These are phyloP conservation scores for Fusarium vanettenii DNA, from an alignment of 2,329 filamentous ascomycete species.

Conservation along the genomic window DNA sequence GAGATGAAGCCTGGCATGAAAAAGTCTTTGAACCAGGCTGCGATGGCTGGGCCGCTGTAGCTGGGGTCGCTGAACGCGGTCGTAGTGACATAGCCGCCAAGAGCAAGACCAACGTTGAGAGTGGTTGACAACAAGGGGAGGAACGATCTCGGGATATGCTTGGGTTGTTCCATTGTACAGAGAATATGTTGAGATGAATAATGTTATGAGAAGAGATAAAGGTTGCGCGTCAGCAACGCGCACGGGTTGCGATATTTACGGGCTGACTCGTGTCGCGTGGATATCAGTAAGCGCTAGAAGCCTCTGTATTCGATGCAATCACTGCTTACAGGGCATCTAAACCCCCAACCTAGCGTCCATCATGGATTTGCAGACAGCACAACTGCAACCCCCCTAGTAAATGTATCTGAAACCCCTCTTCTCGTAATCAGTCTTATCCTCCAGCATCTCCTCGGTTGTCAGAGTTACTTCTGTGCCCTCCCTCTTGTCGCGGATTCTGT, in stretches of 20 bases:
- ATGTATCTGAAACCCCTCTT: background rate
- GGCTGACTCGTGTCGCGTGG: background rate
- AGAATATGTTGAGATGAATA: background rate
- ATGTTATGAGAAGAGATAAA: background rate
- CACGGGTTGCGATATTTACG: background rate
- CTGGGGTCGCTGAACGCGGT: slow-evolving; percentile 11
- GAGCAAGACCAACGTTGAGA: background rate
- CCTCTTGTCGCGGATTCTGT: background rate
- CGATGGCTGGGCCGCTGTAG: slow-evolving; percentile 24
- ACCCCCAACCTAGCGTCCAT: background rate
- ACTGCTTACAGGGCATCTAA: background rate
- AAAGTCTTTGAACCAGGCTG: slow-evolving; percentile 25
- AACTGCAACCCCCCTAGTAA: background rate
- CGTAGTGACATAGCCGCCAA: slow-evolving; percentile 24
- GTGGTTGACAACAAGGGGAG: background rate
- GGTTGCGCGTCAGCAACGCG: background rate
- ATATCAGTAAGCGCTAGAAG: background rate
- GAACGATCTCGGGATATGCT: background rate
- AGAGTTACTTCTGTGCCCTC: background rate
- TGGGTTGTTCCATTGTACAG: background rate
- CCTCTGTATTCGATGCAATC: background rate
- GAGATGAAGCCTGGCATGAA: slow-evolving; percentile 28
- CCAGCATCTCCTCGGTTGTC: background rate
- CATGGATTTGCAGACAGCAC: background rate
- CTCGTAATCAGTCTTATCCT: background rate